Evolutionary conservation across 768 basidiomycete species (phyloP).

Genomic region (Boletus insuetus): DNA sequence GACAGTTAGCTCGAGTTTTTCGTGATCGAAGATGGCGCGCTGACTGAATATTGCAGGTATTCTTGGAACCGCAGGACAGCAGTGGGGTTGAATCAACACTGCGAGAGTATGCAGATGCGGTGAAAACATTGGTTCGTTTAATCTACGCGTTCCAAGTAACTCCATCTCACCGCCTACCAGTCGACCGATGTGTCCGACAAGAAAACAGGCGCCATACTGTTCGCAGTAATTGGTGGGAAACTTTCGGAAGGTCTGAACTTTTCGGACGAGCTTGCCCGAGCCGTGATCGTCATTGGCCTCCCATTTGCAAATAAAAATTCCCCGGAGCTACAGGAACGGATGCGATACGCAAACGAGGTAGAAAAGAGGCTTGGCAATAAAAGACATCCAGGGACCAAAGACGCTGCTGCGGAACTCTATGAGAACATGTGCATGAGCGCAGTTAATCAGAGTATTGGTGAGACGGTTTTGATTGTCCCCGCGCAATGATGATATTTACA

Average conservation of each 20-base stretch:
- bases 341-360: slow-evolving; percentile 78
- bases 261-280: slow-evolving; percentile 78
- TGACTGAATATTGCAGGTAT: slow-evolving; percentile 52
- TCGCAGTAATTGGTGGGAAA: slow-evolving; percentile 96
- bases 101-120: slow-evolving; percentile 64
- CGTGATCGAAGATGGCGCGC: neutral
- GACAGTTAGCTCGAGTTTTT: slow-evolving; percentile 44
- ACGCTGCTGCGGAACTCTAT: slow-evolving; percentile 81
- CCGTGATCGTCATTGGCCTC: slow-evolving; percentile 83
- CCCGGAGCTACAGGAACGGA: slow-evolving; percentile 84
- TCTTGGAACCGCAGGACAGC: slow-evolving; percentile 80
- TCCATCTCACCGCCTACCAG: slow-evolving; percentile 14
- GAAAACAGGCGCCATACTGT: slow-evolving; percentile 69
- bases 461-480: slow-evolving; percentile 17
- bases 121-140: slow-evolving; percentile 24
- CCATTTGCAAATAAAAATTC: slow-evolving; percentile 94
- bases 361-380: slow-evolving; percentile 43
- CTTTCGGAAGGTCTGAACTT: slow-evolving; percentile 90
- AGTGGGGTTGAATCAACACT: slow-evolving; percentile 72
- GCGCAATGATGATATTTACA: neutral
- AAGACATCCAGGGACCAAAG: slow-evolving; percentile 42
- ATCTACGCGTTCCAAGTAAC: neutral
- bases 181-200: slow-evolving; percentile 23
- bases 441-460: slow-evolving; percentile 96
- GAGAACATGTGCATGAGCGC: slow-evolving; percentile 92